These are phyloP conservation scores for Amylocarpus encephaloides DNA, from an alignment of 2,329 filamentous ascomycete species.

Conservation along the genomic window DNA sequence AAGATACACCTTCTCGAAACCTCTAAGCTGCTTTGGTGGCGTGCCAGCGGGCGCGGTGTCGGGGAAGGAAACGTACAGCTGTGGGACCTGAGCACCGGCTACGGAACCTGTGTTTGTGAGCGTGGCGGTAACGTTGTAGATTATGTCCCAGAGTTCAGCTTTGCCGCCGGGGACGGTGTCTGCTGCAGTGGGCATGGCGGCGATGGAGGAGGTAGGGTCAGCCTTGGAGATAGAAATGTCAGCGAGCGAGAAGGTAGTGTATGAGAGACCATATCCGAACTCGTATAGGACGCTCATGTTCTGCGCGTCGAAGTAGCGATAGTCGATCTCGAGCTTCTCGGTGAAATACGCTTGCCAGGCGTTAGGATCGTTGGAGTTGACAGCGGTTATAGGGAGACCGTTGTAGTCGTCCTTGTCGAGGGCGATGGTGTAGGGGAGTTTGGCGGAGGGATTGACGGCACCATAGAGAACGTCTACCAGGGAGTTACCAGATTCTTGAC, in stretches of 20 bases:
- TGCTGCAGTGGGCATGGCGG: slow-evolving; percentile 4
- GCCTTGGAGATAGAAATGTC: slow-evolving; percentile 35
- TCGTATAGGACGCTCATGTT: slow-evolving; percentile 34
- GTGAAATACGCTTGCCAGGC: slow-evolving; percentile 48
- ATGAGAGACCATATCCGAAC: slow-evolving; percentile 54
- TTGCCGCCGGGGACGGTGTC: slow-evolving; percentile 16
- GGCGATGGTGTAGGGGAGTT: slow-evolving; percentile 65
- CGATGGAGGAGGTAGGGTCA: neutral
- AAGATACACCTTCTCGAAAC: slow-evolving; percentile 54
- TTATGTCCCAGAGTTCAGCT: slow-evolving; percentile 14
- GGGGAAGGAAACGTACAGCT: slow-evolving; percentile 46
- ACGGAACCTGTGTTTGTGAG: slow-evolving; percentile 58
- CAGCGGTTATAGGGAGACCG: slow-evolving; percentile 52
- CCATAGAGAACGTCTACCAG: slow-evolving; percentile 75
- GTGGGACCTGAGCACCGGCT: slow-evolving; percentile 57
- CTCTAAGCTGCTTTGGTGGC: slow-evolving; percentile 48
- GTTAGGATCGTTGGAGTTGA: slow-evolving; percentile 69
- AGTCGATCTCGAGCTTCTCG: slow-evolving; percentile 46
- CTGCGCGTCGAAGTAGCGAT: slow-evolving; percentile 42
- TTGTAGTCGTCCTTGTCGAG: slow-evolving; percentile 45
- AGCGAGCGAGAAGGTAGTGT: slow-evolving; percentile 69
- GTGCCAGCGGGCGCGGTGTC: slow-evolving; percentile 27
- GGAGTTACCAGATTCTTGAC: slow-evolving; percentile 76
- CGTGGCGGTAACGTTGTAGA: slow-evolving; percentile 48
- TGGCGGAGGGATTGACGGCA: slow-evolving; percentile 66